Conservation (phyloP, 805 yeast species). For the Starmerella bacillaris region DNA sequence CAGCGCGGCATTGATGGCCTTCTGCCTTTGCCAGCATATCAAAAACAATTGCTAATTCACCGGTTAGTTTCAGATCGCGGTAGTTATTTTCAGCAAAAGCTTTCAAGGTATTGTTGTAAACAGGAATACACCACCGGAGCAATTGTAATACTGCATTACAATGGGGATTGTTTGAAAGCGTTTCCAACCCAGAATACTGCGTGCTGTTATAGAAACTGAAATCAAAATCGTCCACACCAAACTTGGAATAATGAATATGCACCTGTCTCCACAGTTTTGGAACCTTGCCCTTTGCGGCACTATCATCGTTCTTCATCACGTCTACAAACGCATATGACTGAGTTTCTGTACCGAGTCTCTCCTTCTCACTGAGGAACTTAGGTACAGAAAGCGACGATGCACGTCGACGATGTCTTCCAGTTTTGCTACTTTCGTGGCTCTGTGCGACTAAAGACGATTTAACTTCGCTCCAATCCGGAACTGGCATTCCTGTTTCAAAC, state of each 20-base stretch:
- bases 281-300: slow-evolving; percentile 23
- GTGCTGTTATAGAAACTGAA: slow-evolving; percentile 70
- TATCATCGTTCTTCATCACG: slow-evolving; percentile 7
- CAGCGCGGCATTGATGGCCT: slow-evolving; percentile 62
- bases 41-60: slow-evolving; percentile 73
- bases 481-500: slow-evolving; percentile 47
- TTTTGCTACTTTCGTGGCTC: slow-evolving; percentile 3
- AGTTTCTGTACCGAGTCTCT: slow-evolving; percentile 20
- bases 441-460: slow-evolving; percentile 4
- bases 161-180: slow-evolving; percentile 61
- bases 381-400: slow-evolving; percentile 23
- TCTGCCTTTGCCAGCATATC: slow-evolving; percentile 78
- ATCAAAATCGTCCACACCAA: slow-evolving; percentile 89
- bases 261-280: slow-evolving; percentile 64
- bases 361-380: slow-evolving; percentile 40
- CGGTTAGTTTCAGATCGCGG: slow-evolving; percentile 30
- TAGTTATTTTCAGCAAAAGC: slow-evolving; percentile 32
- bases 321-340: slow-evolving; percentile 5
- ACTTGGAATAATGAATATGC: slow-evolving; percentile 65
- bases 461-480: slow-evolving; percentile 21
- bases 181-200: slow-evolving; percentile 65
- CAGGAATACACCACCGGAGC: slow-evolving; percentile 54
- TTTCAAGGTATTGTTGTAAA: slow-evolving; percentile 46
- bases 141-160: slow-evolving; percentile 66
- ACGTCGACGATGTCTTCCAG: slow-evolving; percentile 9